Evolutionary conservation across 306 rosid species (phyloP).

Genomic region (Vachellia pachyceras): DNA sequence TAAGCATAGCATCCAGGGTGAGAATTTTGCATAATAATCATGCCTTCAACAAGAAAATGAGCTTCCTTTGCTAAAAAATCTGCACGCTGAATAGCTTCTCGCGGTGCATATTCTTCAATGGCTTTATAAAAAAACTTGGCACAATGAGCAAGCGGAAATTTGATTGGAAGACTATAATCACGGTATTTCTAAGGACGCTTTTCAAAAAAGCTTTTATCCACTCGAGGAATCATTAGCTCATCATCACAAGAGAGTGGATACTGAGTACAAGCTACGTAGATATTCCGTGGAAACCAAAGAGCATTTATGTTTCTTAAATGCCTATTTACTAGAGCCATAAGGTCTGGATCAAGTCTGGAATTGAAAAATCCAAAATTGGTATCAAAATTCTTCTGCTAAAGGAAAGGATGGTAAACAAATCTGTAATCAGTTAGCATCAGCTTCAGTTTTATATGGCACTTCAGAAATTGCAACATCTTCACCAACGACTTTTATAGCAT

Average conservation of each 20-base stretch:
- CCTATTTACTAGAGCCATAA: background rate
- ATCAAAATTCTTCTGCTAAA: background rate
- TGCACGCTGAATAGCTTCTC: no score
- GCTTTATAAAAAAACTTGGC: background rate
- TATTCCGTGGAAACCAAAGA: background rate
- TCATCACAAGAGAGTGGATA: background rate
- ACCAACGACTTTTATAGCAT: no score
- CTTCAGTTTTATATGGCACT: no score
- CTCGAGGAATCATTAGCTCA: background rate
- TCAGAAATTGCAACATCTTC: background rate
- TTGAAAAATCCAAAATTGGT: no score
- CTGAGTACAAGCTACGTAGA: no score
- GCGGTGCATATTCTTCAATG: background rate
- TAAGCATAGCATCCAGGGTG: no score
- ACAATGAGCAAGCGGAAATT: no score
- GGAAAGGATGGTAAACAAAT: background rate
- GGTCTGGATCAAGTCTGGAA: background rate
- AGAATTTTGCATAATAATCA: no score
- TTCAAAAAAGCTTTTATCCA: background rate
- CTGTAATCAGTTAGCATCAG: background rate
- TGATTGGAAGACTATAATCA: background rate
- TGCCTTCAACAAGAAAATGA: no score
- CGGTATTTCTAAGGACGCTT: background rate
- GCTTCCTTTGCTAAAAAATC: no score
- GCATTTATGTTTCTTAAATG: background rate